Base-by-base conservation (phyloP, 2,329 filamentous ascomycete genomes). In the Clonostachys sp. region DNA sequence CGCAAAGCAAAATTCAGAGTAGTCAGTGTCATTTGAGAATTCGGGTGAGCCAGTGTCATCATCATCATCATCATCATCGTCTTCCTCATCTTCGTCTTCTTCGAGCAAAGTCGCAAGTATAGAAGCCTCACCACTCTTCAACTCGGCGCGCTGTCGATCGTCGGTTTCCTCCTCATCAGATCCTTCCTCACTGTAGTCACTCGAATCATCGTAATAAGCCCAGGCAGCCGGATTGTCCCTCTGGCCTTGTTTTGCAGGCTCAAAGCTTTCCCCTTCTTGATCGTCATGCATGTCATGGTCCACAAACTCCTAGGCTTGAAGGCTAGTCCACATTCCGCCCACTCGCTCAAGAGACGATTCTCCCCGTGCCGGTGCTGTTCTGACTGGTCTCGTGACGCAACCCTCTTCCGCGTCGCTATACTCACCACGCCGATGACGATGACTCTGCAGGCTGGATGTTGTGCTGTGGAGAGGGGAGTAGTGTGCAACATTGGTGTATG, bases 1-100 rank as follows among this genome's bases (percentile, higher is more conserved):
- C 85, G 24, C 24, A 30, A 84, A 91, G 50, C 83, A 85, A 57
- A 80, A 83, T 65, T 88, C 83, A 75, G 87, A 67, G 67, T 81
- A 87, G 68, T 76, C 75, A 50, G 77, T 63, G 61, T 87, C 75
- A 64, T 75, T 64, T 67, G 61, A 58, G 52, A 66, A 30, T 10
- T 30, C 74, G 75, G 75, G 66, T 61, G 80, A 75, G 65, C 81
- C 74, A 61, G 75, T 74, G 73, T 85, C 83, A 81, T 86, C 83
- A 73, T 75, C 70, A 54, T 70, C 69, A 47, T 47, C 45, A 18
- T 54, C 56, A 9, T 10, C 24, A 30, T 30, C 24, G 24, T 10
- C 9, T 30, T 10, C 24, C 9, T 30, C 24, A 3, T 10, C 24
- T 30, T 30, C 24, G 9, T 30, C 24, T 30, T 30, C 24, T 30